Evolutionary conservation across 768 basidiomycete species (phyloP), one percentile per base, ranked within the genome.

Genomic region (Termitomyces sp.): DNA sequence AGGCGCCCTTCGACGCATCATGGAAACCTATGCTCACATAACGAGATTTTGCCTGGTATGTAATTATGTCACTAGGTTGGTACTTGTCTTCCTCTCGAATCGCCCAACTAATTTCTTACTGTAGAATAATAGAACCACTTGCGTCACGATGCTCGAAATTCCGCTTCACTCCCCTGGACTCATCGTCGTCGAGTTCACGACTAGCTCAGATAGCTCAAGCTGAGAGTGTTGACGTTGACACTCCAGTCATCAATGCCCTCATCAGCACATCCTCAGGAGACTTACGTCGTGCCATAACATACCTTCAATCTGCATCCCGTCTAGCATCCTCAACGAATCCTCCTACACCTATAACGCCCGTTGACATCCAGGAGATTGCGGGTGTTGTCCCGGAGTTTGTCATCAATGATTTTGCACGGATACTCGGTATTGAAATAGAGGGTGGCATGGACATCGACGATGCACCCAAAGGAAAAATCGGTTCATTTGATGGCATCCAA

Each of bases 141-240:
- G 93, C 97, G 21, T 98, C 95, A n/a, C 87, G 97, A 53, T 99
- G 97, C 72, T 96, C 94, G 47, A 99, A 99, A 74, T 99, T 99
- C 73, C 88, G 97, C 41, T 99, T 99, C 74, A 93, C 91, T 11
- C 92, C 97, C 2, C 80, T 99, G 26, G 94, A 95, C 67, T 73
- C 85, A 15, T 69, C 75, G 14, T 94, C 94, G 8, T 87, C 94
- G 5, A 79, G 84, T 41, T 69, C 79, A 14, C 83, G 97, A 50
- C 79, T 99, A 8, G 74, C 82, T 44, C 79, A 91, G 65, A 96
- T 99, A 53, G 93, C 94, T 0, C 66, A 78, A 33, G 76, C 81
- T 31, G 97, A 99, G 71, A 72, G 80, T 35, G 78, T 98, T 47
- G 56, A 75, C 30, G 71, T 90, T 50, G 67, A 76, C 38, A 66